phyloP scores from a whole-genome alignment of 768 basidiomycete species.

The Hygrophorus russula region DNA sequence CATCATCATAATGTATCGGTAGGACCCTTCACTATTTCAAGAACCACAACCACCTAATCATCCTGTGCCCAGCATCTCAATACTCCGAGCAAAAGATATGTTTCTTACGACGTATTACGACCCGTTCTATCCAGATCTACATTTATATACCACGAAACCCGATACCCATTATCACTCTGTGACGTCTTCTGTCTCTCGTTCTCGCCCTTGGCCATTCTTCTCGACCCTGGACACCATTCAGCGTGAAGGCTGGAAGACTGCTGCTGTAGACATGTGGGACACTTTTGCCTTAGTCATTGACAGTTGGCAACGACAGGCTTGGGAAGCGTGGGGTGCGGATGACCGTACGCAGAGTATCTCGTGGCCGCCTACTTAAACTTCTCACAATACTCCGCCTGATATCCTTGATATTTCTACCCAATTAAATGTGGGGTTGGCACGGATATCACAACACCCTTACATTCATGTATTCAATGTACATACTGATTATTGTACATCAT shows the following conservation, averaged over 20 bases:
- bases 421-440: no score
- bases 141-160: slow-evolving; percentile 37
- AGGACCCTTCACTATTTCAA: slow-evolving; percentile 8
- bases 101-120: slow-evolving; percentile 74
- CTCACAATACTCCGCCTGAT: slow-evolving; percentile 10
- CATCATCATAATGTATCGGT: slow-evolving; percentile 50
- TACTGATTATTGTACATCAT: not conserved
- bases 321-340: slow-evolving; percentile 33
- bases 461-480: not conserved
- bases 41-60: slow-evolving; percentile 1
- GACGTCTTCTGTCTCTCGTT: slow-evolving; percentile 15
- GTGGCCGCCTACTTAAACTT: slow-evolving; percentile 30
- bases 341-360: slow-evolving; percentile 13
- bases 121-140: slow-evolving; percentile 64
- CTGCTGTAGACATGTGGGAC: slow-evolving; percentile 25
- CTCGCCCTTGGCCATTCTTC: slow-evolving; percentile 22
- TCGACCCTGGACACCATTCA: slow-evolving; percentile 26
- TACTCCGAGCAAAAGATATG: slow-evolving; percentile 35
- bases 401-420: slow-evolving; percentile 3
- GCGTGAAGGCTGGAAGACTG: slow-evolving; percentile 29
- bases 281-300: slow-evolving; percentile 22
- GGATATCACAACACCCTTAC: no score
- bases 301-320: slow-evolving; percentile 27
- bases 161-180: slow-evolving; percentile 26
- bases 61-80: slow-evolving; percentile 28